Evolutionary conservation across 2,329 filamentous ascomycete genomes (phyloP).

Genomic region (Pyrenochaeta sp.): DNA sequence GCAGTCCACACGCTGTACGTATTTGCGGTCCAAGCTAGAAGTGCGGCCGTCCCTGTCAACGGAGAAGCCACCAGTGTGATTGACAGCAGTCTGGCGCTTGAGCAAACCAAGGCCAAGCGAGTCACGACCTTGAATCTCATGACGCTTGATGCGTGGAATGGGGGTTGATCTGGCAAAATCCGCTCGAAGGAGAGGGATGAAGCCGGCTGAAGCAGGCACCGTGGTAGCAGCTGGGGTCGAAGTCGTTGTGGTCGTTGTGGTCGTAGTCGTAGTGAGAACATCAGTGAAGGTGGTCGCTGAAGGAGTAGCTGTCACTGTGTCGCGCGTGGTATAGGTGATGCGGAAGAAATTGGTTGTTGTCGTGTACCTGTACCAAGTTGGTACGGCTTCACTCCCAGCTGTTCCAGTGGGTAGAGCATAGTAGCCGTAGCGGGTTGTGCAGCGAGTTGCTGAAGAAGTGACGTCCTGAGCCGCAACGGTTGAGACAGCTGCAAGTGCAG

Average conservation of each 20-base stretch:
- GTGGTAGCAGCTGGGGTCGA: conserved; percentile 20
- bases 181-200: conserved; percentile 22
- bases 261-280: conserved; percentile 25
- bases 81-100: conserved; percentile 27
- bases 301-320: conserved; percentile 28
- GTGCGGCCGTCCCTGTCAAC: conserved; percentile 21
- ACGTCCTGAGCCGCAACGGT: conserved; percentile 17
- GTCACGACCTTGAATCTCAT: conserved; percentile 11
- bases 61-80: conserved; percentile 26
- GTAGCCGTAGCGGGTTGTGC: conserved; percentile 23
- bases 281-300: conserved; percentile 30
- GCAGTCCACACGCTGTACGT: conserved; percentile 26
- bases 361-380: conserved; percentile 18
- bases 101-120: conserved; percentile 11
- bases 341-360: conserved; percentile 18
- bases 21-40: conserved; percentile 19
- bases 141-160: conserved; percentile 30
- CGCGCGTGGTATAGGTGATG: conserved; percentile 20
- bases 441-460: conserved; percentile 17
- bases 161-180: conserved; percentile 12
- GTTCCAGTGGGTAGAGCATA: conserved; percentile 20
- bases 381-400: conserved; percentile 9
- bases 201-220: conserved; percentile 22
- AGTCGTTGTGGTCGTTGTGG: conserved; percentile 18
- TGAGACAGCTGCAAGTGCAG: conserved; percentile 28